These are phyloP conservation scores for Ascochyta lentis DNA, from an alignment of 2,329 filamentous ascomycete genomes.

Conservation along the genomic window DNA sequence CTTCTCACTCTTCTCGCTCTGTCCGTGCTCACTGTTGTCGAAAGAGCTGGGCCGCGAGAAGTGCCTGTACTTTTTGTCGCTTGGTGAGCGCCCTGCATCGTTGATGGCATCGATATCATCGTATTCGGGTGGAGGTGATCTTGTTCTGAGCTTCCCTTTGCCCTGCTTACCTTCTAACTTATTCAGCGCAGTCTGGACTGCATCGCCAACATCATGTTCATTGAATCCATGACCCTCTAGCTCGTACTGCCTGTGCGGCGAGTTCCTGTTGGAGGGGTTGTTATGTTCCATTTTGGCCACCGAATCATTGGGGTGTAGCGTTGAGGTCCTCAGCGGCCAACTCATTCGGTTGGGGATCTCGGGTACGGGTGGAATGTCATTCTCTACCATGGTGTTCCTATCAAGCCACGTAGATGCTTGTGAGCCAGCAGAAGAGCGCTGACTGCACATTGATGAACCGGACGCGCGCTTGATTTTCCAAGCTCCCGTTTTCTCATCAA, in stretches of 20 bases:
- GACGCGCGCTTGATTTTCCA: slow-evolving; percentile 44
- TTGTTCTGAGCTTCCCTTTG: slow-evolving; percentile 7
- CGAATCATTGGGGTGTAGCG: slow-evolving; percentile 12
- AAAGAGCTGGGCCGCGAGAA: slow-evolving; percentile 10
- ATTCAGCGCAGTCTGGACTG: slow-evolving; percentile 27
- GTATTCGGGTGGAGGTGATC: slow-evolving; percentile 13
- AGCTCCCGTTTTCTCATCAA: slow-evolving; percentile 39
- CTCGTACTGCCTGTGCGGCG: slow-evolving; percentile 22
- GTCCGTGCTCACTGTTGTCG: neutral
- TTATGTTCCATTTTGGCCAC: slow-evolving; percentile 21
- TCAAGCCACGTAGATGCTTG: slow-evolving; percentile 25
- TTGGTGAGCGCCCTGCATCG: slow-evolving; percentile 5
- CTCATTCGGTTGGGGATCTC: slow-evolving; percentile 23
- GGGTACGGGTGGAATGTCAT: slow-evolving; percentile 36
- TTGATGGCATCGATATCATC: slow-evolving; percentile 8
- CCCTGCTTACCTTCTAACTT: slow-evolving; percentile 30
- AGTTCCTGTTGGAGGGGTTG: slow-evolving; percentile 15
- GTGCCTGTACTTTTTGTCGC: slow-evolving; percentile 10
- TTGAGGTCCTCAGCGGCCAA: slow-evolving; percentile 10
- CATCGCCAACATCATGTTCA: slow-evolving; percentile 24
- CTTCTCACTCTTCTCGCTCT: slow-evolving; percentile 1
- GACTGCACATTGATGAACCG: slow-evolving; percentile 20
- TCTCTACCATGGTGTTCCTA: slow-evolving; percentile 22
- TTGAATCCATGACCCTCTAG: slow-evolving; percentile 27
- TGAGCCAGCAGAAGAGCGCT: slow-evolving; percentile 19